A percentile compares a stretch with the other conserved stretches of the same genome.
Evolutionary conservation across 2,329 filamentous ascomycete genomes (phyloP).

Genomic region (Rutstroemia sp.): DNA sequence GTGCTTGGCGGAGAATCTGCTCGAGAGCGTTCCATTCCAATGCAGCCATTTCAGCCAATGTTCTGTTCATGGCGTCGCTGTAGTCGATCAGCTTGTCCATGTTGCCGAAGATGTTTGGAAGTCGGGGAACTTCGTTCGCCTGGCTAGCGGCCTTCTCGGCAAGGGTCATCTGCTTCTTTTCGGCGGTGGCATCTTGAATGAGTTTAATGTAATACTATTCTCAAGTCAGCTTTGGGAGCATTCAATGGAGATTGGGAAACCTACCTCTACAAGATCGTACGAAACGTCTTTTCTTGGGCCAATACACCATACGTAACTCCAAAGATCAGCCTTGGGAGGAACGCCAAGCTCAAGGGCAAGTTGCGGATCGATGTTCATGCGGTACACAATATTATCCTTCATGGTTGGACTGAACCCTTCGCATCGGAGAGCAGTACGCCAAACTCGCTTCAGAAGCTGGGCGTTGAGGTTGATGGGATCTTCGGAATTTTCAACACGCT

Average conservation of each 20-base stretch:
- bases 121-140: background rate
- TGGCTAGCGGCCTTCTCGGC: slow-evolving; percentile 32
- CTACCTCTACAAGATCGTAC: slow-evolving; percentile 48
- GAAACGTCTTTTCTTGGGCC: slow-evolving; percentile 41
- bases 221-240: slow-evolving; percentile 6
- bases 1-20: slow-evolving; percentile 34
- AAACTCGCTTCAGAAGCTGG: slow-evolving; percentile 47
- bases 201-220: slow-evolving; percentile 48
- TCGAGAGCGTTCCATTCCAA: slow-evolving; percentile 45
- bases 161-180: slow-evolving; percentile 35
- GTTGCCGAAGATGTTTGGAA: slow-evolving; percentile 21
- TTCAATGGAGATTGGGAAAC: slow-evolving; percentile 16
- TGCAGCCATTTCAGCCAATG: slow-evolving; percentile 38
- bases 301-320: slow-evolving; percentile 47
- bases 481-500: slow-evolving; percentile 34
- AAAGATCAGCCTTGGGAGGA: slow-evolving; percentile 41
- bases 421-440: slow-evolving; percentile 46
- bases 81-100: slow-evolving; percentile 45
- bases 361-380: slow-evolving; percentile 32
- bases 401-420: slow-evolving; percentile 53
- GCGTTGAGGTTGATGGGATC: slow-evolving; percentile 41
- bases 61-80: slow-evolving; percentile 34
- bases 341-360: slow-evolving; percentile 36
- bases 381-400: slow-evolving; percentile 50
- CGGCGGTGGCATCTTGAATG: slow-evolving; percentile 45